These are phyloP conservation scores for Penicillium soppii DNA, from an alignment of 495 filamentous ascomycete genomes.

Conservation along the genomic window DNA sequence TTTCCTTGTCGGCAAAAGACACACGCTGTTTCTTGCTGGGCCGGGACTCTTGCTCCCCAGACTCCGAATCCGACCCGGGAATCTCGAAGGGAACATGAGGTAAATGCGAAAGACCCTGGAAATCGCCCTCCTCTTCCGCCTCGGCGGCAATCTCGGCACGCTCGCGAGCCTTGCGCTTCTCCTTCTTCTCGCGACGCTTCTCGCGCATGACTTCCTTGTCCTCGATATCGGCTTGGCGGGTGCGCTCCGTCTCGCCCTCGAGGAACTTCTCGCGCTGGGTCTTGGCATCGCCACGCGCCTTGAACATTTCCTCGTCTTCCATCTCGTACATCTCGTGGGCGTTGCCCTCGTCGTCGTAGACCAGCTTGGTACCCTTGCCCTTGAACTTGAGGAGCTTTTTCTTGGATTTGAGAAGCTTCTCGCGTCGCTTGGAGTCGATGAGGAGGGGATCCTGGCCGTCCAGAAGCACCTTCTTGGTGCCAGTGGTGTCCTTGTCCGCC, in stretches of 20 bases:
- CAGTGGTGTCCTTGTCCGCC: conserved; percentile 8
- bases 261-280: conserved; percentile 75
- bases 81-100: conserved; percentile 36
- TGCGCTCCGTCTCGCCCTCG: conserved; percentile 66
- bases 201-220: conserved; percentile 79
- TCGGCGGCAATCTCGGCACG: conserved; percentile 48
- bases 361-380: conserved; percentile 74
- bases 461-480: conserved; percentile 40
- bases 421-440: conserved; percentile 88
- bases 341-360: conserved; percentile 91
- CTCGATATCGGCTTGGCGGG: conserved; percentile 71
- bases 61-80: conserved; percentile 19
- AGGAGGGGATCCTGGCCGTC: conserved; percentile 64
- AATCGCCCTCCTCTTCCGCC: conserved; percentile 35
- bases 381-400: conserved; percentile 89
- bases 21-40: conserved; percentile 49
- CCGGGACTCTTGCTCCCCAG: conserved; percentile 28
- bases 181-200: conserved; percentile 82
- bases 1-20: conserved; percentile 31
- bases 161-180: conserved; percentile 80
- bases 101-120: conserved; percentile 41
- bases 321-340: conserved; percentile 85
- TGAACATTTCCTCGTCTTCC: conserved; percentile 77
- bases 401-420: conserved; percentile 90
- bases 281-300: conserved; percentile 67